Evolutionary conservation across 2,329 filamentous ascomycete species (phyloP), one percentile per base, ranked within the genome.

Genomic region (Arthrobotrys sinensis): DNA sequence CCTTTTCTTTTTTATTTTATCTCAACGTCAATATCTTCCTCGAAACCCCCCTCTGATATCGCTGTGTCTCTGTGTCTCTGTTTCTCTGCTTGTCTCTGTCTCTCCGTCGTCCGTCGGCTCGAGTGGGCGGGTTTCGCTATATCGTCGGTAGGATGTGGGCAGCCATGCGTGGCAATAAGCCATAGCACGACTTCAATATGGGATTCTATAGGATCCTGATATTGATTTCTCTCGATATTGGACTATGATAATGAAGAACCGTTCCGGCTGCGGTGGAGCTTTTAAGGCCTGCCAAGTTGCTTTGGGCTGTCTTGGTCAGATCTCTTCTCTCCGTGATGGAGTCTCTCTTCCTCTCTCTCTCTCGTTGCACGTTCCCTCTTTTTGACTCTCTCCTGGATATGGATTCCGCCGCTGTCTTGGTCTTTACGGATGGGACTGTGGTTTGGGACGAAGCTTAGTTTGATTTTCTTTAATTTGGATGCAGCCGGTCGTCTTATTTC

Each of bases 61-160:
- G 19, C 24, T 48, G 16, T 48, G 11, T 48, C 11, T 48, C 3
- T 48, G 4, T 45, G 7, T 24, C 6, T 24, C 34, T 7, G 34
- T 24, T 7, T 40, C 45, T 38, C 6, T n/a, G 11, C 21, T 28
- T 38, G 36, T 11, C 5, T 7, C 28, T 36, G 52, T 38, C n/a
- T 24, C 36, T 60, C 55, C 55, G 55, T 60, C 36, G 55, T 60
- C 43, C 19, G 34, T 60, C 55, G 55, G 55, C 36, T 60, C 19
- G 55, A 43, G 28, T 24, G 16, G 28, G 53, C 53, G 36, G 36
- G 10, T 64, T 45, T 50, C 40, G 40, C 14, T 32, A 64, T 50
- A 36, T 64, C 40, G 57, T 63, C 57, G 32, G 60, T 50, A 48
- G 43, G 24, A 64, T 40, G 55, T 60, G 55, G 55, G 19, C 55